Base-by-base conservation (phyloP, 306 rosid genomes). In the Quercus parvula region DNA sequence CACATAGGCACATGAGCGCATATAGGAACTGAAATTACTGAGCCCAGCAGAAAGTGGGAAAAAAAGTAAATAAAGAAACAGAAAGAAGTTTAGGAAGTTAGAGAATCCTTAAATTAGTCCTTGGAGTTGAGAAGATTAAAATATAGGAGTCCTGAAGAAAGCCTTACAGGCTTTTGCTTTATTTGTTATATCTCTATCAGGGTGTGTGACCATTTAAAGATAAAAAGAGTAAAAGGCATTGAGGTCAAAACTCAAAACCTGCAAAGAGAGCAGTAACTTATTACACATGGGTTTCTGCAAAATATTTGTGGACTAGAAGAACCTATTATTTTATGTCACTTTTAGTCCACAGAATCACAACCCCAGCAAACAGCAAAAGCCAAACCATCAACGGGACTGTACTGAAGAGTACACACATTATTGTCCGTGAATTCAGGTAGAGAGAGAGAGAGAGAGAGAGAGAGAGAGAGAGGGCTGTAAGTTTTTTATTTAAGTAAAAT, bases 361-460 rank as follows among this genome's bases (percentile, higher is more conserved):
- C 73, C 71, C 83, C 81, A 83, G 82, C 88, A 79, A 83, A 81
- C 81, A 77, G 66, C 85, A 82, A 71, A 85, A 19, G 85, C 91
- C 91, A 88, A 88, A 82, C 22, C 74, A 62, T 75, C 81, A 82
- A 85, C 85, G 57, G 83, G 61, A 54, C 82, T 89, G 90, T 91
- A 91, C 94, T 78, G 80, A 66, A 85, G 79, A 73, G 90, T 88
- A 87, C 90, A 77, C 81, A 77, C 81, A 56, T 81, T 75, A 52
- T 57, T 76, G 85, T 84, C 94, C 89, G 89, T 92, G 88, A 85
- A 76, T 76, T 82, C 80, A 69, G 86, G 22, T 68, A 4, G 67
- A 13, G 38, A 56, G 22, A 49, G 19, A 20, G 6, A 27, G 30
- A 28, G 31, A 4, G 73, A 28, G 56, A 56, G 22, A 49, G 19